Evolutionary conservation across 2,329 filamentous ascomycete genomes (phyloP).

Genomic region (Cladosporium sphaerospermum): DNA sequence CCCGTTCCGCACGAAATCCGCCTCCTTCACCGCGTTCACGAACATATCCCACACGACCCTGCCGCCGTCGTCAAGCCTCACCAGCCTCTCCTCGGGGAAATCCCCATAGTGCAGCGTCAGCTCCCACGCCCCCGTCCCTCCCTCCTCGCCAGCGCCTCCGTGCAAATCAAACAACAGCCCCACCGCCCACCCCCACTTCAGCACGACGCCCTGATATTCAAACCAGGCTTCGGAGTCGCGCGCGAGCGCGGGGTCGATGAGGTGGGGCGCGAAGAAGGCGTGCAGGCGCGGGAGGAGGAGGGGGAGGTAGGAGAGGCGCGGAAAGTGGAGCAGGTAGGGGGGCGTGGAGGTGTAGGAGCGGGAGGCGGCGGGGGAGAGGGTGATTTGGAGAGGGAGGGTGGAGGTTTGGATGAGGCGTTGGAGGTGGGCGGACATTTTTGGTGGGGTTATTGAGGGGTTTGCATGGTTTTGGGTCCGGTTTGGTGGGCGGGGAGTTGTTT

Average conservation of each 20-base stretch:
- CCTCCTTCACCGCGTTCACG: slow-evolving; percentile 67
- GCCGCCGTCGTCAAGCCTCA: slow-evolving; percentile 49
- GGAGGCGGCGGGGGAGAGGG: slow-evolving; percentile 53
- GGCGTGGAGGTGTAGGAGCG: slow-evolving; percentile 55
- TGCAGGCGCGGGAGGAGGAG: slow-evolving; percentile 58
- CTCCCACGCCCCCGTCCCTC: slow-evolving; percentile 4
- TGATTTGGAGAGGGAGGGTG: slow-evolving; percentile 54
- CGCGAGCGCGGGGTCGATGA: slow-evolving; percentile 51
- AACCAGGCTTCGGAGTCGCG: slow-evolving; percentile 54
- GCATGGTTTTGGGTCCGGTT: no score
- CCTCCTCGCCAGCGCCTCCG: slow-evolving; percentile 35
- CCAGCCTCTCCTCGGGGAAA: slow-evolving; percentile 53
- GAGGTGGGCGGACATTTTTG: background rate
- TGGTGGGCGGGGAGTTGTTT: no score
- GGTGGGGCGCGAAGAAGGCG: slow-evolving; percentile 52
- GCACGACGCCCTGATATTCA: slow-evolving; percentile 59
- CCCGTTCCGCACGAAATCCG: slow-evolving; percentile 81
- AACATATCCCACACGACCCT: slow-evolving; percentile 58
- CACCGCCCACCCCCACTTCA: slow-evolving; percentile 68
- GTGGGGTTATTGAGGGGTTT: no score
- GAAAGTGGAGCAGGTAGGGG: slow-evolving; percentile 56
- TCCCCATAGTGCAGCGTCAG: slow-evolving; percentile 56
- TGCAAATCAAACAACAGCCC: slow-evolving; percentile 66
- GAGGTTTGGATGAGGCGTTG: slow-evolving; percentile 53
- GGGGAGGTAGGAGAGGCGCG: slow-evolving; percentile 63